A percentile compares a stretch with the other conserved stretches of the same genome.
Evolutionary conservation across 176 grass and related monocot species (phyloP).

Genomic region (barley (Hordeum vulgare)): DNA sequence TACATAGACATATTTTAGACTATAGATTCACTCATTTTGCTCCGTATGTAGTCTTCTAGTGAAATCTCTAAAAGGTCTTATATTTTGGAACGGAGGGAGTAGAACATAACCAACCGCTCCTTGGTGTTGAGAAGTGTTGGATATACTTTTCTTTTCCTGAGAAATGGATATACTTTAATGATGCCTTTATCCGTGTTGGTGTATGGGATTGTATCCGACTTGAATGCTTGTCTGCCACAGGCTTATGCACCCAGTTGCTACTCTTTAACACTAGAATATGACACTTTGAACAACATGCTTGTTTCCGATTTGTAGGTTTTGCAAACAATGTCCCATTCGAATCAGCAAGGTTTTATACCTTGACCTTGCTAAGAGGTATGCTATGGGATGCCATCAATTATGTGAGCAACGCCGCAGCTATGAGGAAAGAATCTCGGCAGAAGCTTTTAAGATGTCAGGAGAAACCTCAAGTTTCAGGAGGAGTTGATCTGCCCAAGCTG

Average conservation of each 20-base stretch:
- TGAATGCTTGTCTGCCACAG: background rate
- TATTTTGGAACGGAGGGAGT: too few species aligned
- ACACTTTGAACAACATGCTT: conserved; percentile 22
- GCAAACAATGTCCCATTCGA: conserved; percentile 37
- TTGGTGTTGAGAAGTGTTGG: background rate
- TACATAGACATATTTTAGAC: too few species aligned
- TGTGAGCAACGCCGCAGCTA: conserved; percentile 15
- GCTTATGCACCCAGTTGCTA: background rate
- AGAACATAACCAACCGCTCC: background rate
- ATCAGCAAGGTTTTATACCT: conserved; percentile 39
- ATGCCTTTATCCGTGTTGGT: background rate
- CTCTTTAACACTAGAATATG: background rate
- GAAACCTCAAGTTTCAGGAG: conserved; percentile 27
- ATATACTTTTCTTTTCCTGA: background rate
- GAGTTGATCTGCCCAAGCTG: conserved; percentile 47
- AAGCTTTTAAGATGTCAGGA: conserved; percentile 40
- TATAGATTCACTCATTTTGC: too few species aligned
- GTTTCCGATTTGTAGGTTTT: conserved; percentile 29
- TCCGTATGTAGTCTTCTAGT: too few species aligned
- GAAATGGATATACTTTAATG: background rate
- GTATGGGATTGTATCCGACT: background rate
- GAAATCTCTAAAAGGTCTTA: too few species aligned
- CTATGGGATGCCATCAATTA: conserved; percentile 48
- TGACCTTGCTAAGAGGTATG: conserved; percentile 44
- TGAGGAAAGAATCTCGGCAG: conserved; percentile 44